phyloP scores from a whole-genome alignment of 2,329 filamentous ascomycete genomes.

The Pochonia chlamydosporia region DNA sequence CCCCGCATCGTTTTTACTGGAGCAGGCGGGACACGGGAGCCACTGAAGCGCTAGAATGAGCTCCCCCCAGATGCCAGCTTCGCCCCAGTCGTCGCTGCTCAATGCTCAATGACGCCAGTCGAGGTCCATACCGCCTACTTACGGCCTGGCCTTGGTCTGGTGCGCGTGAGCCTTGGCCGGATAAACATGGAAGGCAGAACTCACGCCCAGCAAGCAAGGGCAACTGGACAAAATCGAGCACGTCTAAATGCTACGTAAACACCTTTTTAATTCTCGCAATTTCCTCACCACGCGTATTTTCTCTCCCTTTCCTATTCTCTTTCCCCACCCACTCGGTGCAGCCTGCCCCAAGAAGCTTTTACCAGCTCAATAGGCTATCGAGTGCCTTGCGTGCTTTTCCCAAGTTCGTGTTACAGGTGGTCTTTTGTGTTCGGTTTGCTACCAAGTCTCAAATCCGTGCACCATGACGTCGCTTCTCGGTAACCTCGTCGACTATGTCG shows the following conservation, averaged over 20 bases:
- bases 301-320: too few species aligned
- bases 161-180: neutral
- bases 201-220: neutral
- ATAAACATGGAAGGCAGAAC: neutral
- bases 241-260: neutral
- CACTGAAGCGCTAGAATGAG: too few species aligned
- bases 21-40: too few species aligned
- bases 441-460: neutral
- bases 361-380: too few species aligned
- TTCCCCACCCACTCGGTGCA: neutral
- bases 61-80: too few species aligned
- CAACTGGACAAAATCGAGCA: neutral
- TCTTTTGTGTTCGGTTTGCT: neutral
- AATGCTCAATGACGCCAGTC: neutral
- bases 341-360: too few species aligned
- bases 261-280: neutral
- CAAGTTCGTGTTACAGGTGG: neutral
- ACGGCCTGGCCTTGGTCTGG: neutral
- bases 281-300: neutral
- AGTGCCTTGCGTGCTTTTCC: neutral
- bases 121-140: neutral
- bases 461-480: conserved; percentile 34
- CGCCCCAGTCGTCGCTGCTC: too few species aligned
- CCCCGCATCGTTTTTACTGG: too few species aligned
- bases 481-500: conserved; percentile 57